Base-by-base conservation (phyloP, 225 moss, liverwort and hornwort species). In the Asterella californica region DNA sequence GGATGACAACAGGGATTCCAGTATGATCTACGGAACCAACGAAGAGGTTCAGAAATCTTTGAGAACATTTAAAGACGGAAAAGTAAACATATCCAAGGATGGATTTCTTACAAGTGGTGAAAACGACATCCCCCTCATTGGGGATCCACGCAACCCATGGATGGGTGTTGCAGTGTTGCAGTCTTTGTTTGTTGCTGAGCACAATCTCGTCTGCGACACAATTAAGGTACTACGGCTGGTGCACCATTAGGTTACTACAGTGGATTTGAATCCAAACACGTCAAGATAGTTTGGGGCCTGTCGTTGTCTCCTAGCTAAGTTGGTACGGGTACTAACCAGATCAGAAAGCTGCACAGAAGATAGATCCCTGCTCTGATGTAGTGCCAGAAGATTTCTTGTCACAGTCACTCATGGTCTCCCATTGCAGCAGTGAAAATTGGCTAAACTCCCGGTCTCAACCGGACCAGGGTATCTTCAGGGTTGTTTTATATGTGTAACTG, bases 61-160 rank as follows among this genome's bases (percentile, higher is more conserved):
- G 48, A 64, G 63, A 27, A 53, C 74, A 46, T 19, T 12, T 30
- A 52, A 27, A 19, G 78, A 64, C 24, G 64, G 37, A 45, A 82
- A 87, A 11, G 88, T 90, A 76, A 91, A 90, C 54, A 84, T 91
- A 37, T 64, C 53, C 30, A 67, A 88, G 60, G 61, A 90, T 37
- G 32, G 60, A 33, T 15, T 90, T 82, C 86, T 93, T 15, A 30
- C 49, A 0, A 37, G 45, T 32, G 91, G 86, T 48, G 49, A 78
- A 0, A 6, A 90, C 0, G 70, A 70, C 7, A 54, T 82, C 61
- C 87, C 90, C 10, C 15, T 90, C 46, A 82, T 84, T 67, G 92
- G 92, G 49, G 90, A 91, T 59, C 69, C 84, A 37, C 85, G 91
- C 32, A 93, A 93, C 48, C 83, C 83, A 5, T 93, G 91, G 92